phyloP scores from a whole-genome alignment of 2,329 filamentous ascomycete genomes.

The Penicillium sclerotigenum region DNA sequence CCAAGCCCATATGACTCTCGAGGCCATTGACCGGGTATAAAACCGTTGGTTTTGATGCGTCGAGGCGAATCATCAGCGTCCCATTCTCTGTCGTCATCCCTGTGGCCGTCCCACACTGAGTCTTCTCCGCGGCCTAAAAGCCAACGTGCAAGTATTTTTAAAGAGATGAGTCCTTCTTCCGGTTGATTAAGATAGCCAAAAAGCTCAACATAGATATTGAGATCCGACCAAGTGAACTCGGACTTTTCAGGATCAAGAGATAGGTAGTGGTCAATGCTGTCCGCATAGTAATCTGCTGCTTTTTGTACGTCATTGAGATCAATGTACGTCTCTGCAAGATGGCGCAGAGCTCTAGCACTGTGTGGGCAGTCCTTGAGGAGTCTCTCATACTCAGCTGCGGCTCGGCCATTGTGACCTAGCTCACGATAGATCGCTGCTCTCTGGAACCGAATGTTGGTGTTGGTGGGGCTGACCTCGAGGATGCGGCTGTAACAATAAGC shows the following conservation, averaged over 20 bases:
- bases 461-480: slow-evolving; percentile 51
- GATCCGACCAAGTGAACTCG: slow-evolving; percentile 70
- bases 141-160: slow-evolving; percentile 76
- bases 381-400: slow-evolving; percentile 52
- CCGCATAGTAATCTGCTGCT: slow-evolving; percentile 52
- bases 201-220: slow-evolving; percentile 81
- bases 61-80: slow-evolving; percentile 69
- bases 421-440: slow-evolving; percentile 57
- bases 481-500: slow-evolving; percentile 55
- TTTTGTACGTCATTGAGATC: slow-evolving; percentile 49
- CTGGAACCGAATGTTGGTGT: slow-evolving; percentile 53
- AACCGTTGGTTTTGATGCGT: slow-evolving; percentile 61
- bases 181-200: slow-evolving; percentile 64
- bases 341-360: slow-evolving; percentile 53
- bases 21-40: slow-evolving; percentile 54
- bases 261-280: slow-evolving; percentile 51
- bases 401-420: slow-evolving; percentile 46
- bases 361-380: slow-evolving; percentile 54
- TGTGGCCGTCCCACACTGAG: slow-evolving; percentile 69
- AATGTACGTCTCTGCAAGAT: slow-evolving; percentile 57
- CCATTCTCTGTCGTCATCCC: slow-evolving; percentile 83
- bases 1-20: slow-evolving; percentile 65
- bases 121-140: slow-evolving; percentile 73
- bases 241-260: slow-evolving; percentile 44
- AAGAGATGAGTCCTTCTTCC: slow-evolving; percentile 62